phyloP scores from a whole-genome alignment of 352 stramenopile species.

The Phytophthora idaei region DNA sequence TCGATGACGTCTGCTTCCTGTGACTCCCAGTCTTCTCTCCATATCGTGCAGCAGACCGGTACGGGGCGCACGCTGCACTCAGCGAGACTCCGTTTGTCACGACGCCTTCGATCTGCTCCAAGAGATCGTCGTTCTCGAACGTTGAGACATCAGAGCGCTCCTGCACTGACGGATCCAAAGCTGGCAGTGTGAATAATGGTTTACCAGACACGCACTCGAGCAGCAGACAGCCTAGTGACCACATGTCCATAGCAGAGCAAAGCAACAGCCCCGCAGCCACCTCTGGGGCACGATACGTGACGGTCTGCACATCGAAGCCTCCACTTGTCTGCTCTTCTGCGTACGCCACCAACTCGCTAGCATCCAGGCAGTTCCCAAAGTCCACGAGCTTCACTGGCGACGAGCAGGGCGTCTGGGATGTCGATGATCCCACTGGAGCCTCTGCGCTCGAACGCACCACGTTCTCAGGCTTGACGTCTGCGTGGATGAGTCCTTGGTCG shows the following conservation, averaged over 20 bases:
- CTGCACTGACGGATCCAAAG: slow-evolving; percentile 15
- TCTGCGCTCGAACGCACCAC: slow-evolving; percentile 42
- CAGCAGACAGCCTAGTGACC: slow-evolving; percentile 77
- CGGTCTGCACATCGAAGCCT: slow-evolving; percentile 76
- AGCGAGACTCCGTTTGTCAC: slow-evolving; percentile 39
- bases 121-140: slow-evolving; percentile 43
- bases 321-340: slow-evolving; percentile 29
- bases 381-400: slow-evolving; percentile 71
- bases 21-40: slow-evolving; percentile 4
- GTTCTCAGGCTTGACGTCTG: slow-evolving; percentile 83
- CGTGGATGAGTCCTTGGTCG: slow-evolving; percentile 64
- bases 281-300: slow-evolving; percentile 75
- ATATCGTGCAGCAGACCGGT: slow-evolving; percentile 39
- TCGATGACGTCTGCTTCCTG: slow-evolving; percentile 4
- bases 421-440: slow-evolving; percentile 19
- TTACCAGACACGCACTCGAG: slow-evolving; percentile 62
- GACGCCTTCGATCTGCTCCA: slow-evolving; percentile 51
- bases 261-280: slow-evolving; percentile 66
- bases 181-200: slow-evolving; percentile 57
- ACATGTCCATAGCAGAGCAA: slow-evolving; percentile 74
- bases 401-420: slow-evolving; percentile 7
- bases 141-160: slow-evolving; percentile 15
- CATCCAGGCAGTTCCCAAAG: slow-evolving; percentile 79
- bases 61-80: slow-evolving; percentile 25
- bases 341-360: slow-evolving; percentile 43